Evolutionary conservation across 441 rosid genomes (phyloP), one percentile per base, ranked within the genome.

Genomic region (Manihot esculenta): DNA sequence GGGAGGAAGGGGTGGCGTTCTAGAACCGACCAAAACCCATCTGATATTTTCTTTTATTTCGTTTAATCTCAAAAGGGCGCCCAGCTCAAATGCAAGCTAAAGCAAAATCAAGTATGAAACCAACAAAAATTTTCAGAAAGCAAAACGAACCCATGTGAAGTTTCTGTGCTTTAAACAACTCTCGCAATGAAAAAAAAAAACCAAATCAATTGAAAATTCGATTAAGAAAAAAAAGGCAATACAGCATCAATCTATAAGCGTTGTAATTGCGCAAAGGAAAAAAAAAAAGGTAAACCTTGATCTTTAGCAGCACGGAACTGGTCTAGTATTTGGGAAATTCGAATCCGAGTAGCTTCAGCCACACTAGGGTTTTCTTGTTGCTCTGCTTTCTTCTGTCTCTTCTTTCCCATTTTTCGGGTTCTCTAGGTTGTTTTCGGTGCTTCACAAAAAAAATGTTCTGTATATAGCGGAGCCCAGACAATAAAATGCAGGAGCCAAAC

Each of bases 291-390:
- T 5, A 38, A 51, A 88, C 97, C 84, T 66, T 84, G 81, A 18
- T 81, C 79, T 4, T 35, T 71, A 50, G 89, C 38, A 54, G 69
- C 82, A 17, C 80, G 84, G 72, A 92, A 89, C 9, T 77, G 69
- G 23, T 80, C 66, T 30, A 89, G 91, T 26, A 77, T 23, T 38
- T 83, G 69, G 54, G 82, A 58, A 48, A 86, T 83, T 58, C 87
- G 84, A 75, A 81, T 79, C 50, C 82, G 75, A 35, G 88, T 41
- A 70, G 84, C 79, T 77, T 91, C 97, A 23, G 78, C 60, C 15
- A 76, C 72, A 27, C 9, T 73, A 74, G 74, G 80, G 69, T 60
- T 74, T 54, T 68, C 68, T 9, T 53, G 67, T 24, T 63, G 45
- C 2, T 75, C 78, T 59, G 71, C 76, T 50, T 70, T 72, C 56